Conservation (phyloP, 2,329 filamentous ascomycete genomes). For the Claviceps sp. region DNA sequence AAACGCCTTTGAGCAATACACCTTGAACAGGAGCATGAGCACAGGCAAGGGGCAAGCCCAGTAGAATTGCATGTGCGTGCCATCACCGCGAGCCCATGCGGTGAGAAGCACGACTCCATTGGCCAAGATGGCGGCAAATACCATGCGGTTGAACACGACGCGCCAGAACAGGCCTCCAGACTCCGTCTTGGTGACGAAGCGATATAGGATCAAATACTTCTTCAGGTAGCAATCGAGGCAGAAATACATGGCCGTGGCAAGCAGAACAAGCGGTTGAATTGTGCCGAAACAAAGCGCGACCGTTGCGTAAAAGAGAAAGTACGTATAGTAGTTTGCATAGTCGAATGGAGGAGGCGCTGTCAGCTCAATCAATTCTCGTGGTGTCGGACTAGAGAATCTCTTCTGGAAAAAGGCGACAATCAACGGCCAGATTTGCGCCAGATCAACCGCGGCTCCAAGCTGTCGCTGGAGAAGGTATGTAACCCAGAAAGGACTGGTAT, state of each 20-base stretch:
- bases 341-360: slow-evolving; percentile 89
- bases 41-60: slow-evolving; percentile 63
- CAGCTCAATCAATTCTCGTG: slow-evolving; percentile 79
- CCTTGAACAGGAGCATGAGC: slow-evolving; percentile 70
- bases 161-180: slow-evolving; percentile 91
- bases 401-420: slow-evolving; percentile 74
- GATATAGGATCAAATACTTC: slow-evolving; percentile 89
- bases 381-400: slow-evolving; percentile 77
- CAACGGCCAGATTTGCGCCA: slow-evolving; percentile 78
- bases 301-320: slow-evolving; percentile 88
- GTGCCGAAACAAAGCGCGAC: slow-evolving; percentile 75
- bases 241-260: slow-evolving; percentile 84
- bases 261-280: slow-evolving; percentile 76
- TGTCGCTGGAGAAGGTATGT: slow-evolving; percentile 89
- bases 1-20: slow-evolving; percentile 64
- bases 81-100: slow-evolving; percentile 56
- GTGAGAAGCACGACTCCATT: slow-evolving; percentile 69
- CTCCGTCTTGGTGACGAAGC: slow-evolving; percentile 94
- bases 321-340: slow-evolving; percentile 96
- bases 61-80: slow-evolving; percentile 46
- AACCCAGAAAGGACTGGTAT: slow-evolving; percentile 83
- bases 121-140: slow-evolving; percentile 67
- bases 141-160: slow-evolving; percentile 78
- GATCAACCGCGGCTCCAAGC: slow-evolving; percentile 80
- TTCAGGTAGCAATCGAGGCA: slow-evolving; percentile 75